phyloP scores from a whole-genome alignment of 2,329 filamentous ascomycete genomes.

The Cladosporium sphaerospermum region DNA sequence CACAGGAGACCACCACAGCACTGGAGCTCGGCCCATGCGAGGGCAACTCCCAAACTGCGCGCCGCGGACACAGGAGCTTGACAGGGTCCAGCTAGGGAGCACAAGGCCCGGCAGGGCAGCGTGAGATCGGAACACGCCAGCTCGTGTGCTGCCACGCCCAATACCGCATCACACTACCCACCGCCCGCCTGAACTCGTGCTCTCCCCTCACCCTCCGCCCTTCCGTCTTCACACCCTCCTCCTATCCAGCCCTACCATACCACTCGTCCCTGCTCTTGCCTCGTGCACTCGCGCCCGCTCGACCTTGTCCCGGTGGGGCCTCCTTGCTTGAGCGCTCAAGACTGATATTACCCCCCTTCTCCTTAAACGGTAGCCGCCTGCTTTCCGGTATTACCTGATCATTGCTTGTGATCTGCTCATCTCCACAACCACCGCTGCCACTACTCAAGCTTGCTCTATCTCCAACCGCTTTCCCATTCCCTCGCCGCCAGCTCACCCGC shows the following conservation, averaged over 20 bases:
- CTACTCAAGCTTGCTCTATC: background rate
- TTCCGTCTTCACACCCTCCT: background rate
- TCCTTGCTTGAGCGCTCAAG: slow-evolving; percentile 8
- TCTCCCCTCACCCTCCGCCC: no score
- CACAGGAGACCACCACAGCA: no score
- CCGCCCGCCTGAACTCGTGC: no score
- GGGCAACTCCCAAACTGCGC: no score
- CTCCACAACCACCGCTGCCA: background rate
- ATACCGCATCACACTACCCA: no score
- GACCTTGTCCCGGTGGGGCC: slow-evolving; percentile 2
- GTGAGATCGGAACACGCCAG: no score
- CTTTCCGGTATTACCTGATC: background rate
- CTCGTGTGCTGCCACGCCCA: no score
- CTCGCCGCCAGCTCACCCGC: background rate
- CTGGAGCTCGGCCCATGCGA: no score
- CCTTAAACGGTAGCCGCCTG: slow-evolving; percentile 4
- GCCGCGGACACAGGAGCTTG: no score
- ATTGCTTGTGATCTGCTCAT: background rate
- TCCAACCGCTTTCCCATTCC: background rate
- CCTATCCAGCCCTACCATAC: background rate
- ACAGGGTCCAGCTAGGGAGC: no score
- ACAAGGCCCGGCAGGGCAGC: no score
- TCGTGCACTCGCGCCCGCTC: background rate
- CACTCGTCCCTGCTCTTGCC: slow-evolving; percentile 6
- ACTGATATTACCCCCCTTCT: slow-evolving; percentile 10